Evolutionary conservation across 208 protist genomes (phyloP), one percentile per base, ranked within the genome.

Genomic region (Leishmania mexicana): DNA sequence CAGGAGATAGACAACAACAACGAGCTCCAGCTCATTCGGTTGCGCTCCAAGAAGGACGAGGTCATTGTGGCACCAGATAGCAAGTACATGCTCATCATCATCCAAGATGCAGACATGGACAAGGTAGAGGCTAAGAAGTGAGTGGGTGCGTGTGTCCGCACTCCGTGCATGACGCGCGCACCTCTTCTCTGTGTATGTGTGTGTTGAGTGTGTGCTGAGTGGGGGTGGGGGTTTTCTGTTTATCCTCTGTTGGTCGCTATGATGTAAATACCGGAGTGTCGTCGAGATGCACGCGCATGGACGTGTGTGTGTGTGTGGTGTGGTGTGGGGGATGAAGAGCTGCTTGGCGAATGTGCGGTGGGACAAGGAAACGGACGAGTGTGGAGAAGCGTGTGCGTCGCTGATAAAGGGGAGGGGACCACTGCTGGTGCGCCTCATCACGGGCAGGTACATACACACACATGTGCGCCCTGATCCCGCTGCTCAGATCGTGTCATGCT

Each of bases 41-140:
- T 99, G 45, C 94, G 98, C 45, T 95, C 97, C 28, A 95, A 97
- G 78, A 99, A 99, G 81, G 91, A 99, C 81, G 98, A 99, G 89
- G 98, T 99, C 47, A 93, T 99, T 81, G 92, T 99, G n/a, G 98
- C 98, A 24, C 98, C 98, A 8, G 96, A 98, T 78, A 96, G 83
- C 84, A 97, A 98, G 81, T 98, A 97, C 83, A 85, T 98, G 45
- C 79, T 98, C 38, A 89, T 98, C 67, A 93, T 98, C 49, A 97
- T 98, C 75, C 95, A 98, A 77, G 89, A 97, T 67, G 91, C 93
- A 3, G 87, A 89, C 2, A 65, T 83, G 57, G 88, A 88, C 31
- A 85, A 76, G 58, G 64, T 60, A 62, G 81, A 88, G 54, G 62
- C 28, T 1, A 81, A 84, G 74, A 85, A 83, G 78, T 79, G 28